Evolutionary conservation across 257 asterid genomes (phyloP).

Genomic region (Agastache rugosa): DNA sequence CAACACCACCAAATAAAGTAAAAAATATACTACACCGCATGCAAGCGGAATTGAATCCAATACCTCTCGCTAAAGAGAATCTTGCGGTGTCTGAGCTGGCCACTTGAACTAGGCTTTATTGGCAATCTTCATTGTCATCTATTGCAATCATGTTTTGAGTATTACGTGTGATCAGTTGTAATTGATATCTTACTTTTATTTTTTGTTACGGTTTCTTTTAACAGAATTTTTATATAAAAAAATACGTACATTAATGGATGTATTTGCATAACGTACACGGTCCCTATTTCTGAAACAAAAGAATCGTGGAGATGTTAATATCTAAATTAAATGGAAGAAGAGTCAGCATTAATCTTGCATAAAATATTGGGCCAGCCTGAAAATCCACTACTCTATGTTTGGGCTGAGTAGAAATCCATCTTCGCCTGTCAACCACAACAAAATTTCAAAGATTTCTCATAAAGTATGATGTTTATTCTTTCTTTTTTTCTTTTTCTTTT

Average conservation of each 20-base stretch:
- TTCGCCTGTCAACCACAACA: background rate
- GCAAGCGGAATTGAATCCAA: too few species aligned
- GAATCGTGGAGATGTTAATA: background rate
- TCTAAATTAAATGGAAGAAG: slow-evolving; percentile 29
- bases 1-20: too few species aligned
- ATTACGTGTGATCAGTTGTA: background rate
- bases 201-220: background rate
- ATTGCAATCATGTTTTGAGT: too few species aligned
- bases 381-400: slow-evolving; percentile 23
- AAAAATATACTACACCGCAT: too few species aligned
- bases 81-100: too few species aligned
- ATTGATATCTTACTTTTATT: background rate
- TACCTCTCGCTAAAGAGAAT: too few species aligned
- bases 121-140: too few species aligned
- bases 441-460: background rate
- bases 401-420: slow-evolving; percentile 31
- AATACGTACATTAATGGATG: background rate
- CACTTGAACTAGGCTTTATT: too few species aligned
- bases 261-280: slow-evolving; percentile 8
- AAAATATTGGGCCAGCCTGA: background rate
- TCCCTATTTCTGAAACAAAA: background rate
- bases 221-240: too few species aligned
- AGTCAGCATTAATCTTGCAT: slow-evolving; percentile 28
- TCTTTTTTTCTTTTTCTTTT: too few species aligned
- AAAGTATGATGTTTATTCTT: background rate